Conservation (phyloP, 2,329 filamentous ascomycete genomes). For the Pestalotiopsis sp. region DNA sequence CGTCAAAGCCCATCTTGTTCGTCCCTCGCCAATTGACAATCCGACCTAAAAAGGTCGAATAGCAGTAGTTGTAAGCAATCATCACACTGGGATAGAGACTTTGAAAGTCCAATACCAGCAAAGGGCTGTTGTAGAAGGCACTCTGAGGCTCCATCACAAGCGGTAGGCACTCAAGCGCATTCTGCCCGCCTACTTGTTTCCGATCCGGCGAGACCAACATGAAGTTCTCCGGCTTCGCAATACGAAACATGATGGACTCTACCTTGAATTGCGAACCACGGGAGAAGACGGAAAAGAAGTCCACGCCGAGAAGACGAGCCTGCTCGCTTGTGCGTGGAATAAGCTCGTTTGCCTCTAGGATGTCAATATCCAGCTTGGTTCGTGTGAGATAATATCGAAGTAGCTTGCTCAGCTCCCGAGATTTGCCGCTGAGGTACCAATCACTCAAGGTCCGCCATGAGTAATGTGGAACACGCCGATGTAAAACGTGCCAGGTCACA, state of each 20-base stretch:
- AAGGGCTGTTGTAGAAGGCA: constrained; percentile 86
- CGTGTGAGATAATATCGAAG: constrained; percentile 77
- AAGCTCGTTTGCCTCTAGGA: constrained; percentile 87
- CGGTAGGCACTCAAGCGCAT: constrained; percentile 90
- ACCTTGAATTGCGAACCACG: constrained; percentile 98
- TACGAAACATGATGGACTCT: constrained; percentile 97
- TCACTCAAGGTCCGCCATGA: constrained; percentile 74
- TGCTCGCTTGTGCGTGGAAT: constrained; percentile 91
- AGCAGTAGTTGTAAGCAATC: constrained; percentile 99
- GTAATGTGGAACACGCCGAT: constrained; percentile 87
- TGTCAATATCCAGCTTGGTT: constrained; percentile 83
- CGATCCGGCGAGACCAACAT: constrained; percentile 86
- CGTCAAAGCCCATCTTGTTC: constrained; percentile 92
- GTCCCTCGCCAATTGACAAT: constrained; percentile 85
- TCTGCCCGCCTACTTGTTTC: constrained; percentile 91
- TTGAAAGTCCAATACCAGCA: constrained; percentile 94
- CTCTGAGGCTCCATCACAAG: constrained; percentile 98
- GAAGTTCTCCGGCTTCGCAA: constrained; percentile 96
- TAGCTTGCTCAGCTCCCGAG: constrained; percentile 72
- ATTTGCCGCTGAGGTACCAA: constrained; percentile 76
- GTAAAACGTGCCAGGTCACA: constrained; percentile 87
- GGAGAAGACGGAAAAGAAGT: constrained; percentile 96
- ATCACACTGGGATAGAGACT: constrained; percentile 96
- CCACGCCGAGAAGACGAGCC: constrained; percentile 86
- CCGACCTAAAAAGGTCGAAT: constrained; percentile 91